phyloP scores from a whole-genome alignment of 306 rosid species.

The Trichosanthes cucumerina region DNA sequence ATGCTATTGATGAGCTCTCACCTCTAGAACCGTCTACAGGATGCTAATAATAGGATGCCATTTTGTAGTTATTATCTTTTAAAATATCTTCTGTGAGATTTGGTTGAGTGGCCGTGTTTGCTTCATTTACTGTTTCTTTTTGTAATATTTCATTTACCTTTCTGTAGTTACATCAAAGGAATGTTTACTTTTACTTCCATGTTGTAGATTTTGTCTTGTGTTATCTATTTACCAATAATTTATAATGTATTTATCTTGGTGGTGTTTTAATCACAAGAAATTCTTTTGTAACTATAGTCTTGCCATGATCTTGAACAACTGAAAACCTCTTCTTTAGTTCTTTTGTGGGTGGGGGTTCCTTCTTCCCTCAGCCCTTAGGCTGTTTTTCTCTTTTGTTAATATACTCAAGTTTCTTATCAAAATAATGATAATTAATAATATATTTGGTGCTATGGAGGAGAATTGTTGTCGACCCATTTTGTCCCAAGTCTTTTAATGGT shows the following conservation, averaged over 20 bases:
- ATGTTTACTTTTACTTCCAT: not conserved
- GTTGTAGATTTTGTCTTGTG: not conserved
- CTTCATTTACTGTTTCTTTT: not conserved
- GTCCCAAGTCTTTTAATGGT: not conserved
- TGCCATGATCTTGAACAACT: too few relatives aligned
- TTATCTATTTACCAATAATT: not conserved
- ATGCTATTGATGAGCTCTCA: not conserved
- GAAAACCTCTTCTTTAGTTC: too few relatives aligned
- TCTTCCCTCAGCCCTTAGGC: too few relatives aligned
- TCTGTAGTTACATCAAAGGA: not conserved
- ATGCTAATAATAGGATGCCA: not conserved
- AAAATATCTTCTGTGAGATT: not conserved
- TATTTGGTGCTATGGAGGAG: not conserved
- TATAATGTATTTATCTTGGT: not conserved
- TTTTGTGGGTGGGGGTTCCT: too few relatives aligned
- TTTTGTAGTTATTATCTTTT: not conserved
- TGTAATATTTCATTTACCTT: not conserved
- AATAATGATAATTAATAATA: too few relatives aligned
- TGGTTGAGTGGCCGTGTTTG: not conserved
- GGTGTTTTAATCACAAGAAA: too few relatives aligned
- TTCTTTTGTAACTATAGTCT: too few relatives aligned
- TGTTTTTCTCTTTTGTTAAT: too few relatives aligned
- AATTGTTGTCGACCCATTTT: not conserved
- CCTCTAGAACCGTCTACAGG: not conserved
- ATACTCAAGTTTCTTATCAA: too few relatives aligned